Evolutionary conservation across 2,329 filamentous ascomycete genomes (phyloP).

Genomic region (Clonostachys chloroleuca): DNA sequence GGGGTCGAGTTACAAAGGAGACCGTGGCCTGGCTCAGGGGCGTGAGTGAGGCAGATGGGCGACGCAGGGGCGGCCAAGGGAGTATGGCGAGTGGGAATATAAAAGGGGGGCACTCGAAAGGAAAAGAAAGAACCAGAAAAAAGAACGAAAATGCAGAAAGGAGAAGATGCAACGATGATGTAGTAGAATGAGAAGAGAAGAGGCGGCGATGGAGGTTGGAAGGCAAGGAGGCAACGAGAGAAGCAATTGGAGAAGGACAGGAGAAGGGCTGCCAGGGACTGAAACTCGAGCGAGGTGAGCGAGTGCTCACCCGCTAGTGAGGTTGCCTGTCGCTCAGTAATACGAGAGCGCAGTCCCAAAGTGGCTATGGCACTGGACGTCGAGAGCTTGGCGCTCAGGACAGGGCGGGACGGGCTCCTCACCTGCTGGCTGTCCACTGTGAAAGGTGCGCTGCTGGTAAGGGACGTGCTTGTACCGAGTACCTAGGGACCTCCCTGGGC

Average conservation of each 20-base stretch:
- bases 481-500: no score
- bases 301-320: no score
- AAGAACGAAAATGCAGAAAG: slow-evolving; percentile 7
- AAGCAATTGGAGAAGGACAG: neutral
- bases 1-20: neutral
- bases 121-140: slow-evolving; percentile 18
- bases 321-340: no score
- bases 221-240: neutral
- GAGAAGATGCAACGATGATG: neutral
- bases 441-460: no score
- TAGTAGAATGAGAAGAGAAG: slow-evolving; percentile 8
- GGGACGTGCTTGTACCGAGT: no score
- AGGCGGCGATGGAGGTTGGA: slow-evolving; percentile 13
- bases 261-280: no score
- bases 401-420: no score
- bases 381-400: no score
- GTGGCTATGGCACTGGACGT: no score
- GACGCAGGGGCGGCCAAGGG: slow-evolving; percentile 1
- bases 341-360: no score
- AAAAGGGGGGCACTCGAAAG: slow-evolving; percentile 10
- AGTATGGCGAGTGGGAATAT: slow-evolving; percentile 16
- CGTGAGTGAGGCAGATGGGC: neutral
- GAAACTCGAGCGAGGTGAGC: no score
- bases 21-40: neutral
- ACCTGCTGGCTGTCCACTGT: no score